Evolutionary conservation across 2,329 filamentous ascomycete genomes (phyloP).

Genomic region (Chlorencoelia australis): DNA sequence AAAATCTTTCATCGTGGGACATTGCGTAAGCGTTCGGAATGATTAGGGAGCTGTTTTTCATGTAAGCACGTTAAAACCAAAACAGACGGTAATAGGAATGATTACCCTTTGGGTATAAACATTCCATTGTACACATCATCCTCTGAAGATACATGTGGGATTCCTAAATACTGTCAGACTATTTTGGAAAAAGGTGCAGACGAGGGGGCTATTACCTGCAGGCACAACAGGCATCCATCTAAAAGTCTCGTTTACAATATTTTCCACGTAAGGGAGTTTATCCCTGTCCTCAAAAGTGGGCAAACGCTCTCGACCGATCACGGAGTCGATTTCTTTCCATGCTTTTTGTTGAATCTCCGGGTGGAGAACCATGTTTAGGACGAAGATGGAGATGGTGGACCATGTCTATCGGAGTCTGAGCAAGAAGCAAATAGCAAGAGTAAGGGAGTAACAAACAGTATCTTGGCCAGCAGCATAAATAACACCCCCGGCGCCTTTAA

Average conservation of each 20-base stretch:
- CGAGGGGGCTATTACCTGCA: background rate
- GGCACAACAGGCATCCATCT: slow-evolving; percentile 33
- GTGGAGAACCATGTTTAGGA: slow-evolving; percentile 28
- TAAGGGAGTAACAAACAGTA: slow-evolving; percentile 1
- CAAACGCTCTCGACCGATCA: slow-evolving; percentile 27
- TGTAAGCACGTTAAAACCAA: background rate
- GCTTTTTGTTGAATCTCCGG: slow-evolving; percentile 38
- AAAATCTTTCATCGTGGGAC: slow-evolving; percentile 37
- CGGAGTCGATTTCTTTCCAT: slow-evolving; percentile 35
- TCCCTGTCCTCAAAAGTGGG: slow-evolving; percentile 28
- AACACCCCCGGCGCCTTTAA: slow-evolving; percentile 38
- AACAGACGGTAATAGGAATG: too few species aligned
- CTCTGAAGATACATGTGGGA: slow-evolving; percentile 40
- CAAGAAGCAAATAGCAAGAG: background rate
- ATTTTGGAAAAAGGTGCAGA: background rate
- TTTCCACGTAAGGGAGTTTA: slow-evolving; percentile 34
- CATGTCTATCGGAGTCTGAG: background rate
- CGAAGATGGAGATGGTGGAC: slow-evolving; percentile 19
- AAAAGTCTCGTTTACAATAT: slow-evolving; percentile 36
- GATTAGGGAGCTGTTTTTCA: background rate
- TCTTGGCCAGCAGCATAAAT: slow-evolving; percentile 36
- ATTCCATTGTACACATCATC: slow-evolving; percentile 48
- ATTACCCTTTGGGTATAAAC: slow-evolving; percentile 40
- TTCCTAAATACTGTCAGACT: background rate
- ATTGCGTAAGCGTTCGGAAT: slow-evolving; percentile 43